Percentiles rank a stretch among this genome's conserved stretches.
Conservation (phyloP, 306 rosid species). For the Prunus mongolica region DNA sequence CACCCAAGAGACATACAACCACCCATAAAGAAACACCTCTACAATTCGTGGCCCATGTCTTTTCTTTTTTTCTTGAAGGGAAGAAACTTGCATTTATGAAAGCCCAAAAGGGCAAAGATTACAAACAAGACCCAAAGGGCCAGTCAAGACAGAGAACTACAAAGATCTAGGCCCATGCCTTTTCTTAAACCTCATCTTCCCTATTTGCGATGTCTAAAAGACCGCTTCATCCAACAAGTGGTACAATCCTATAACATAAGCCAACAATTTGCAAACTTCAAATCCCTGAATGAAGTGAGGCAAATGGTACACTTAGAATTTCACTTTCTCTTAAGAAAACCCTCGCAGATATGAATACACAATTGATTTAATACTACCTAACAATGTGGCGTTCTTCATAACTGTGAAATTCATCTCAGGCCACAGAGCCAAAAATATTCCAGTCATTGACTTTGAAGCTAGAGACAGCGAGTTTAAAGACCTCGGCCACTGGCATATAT, state of each 20-base stretch:
- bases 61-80: too few relatives aligned
- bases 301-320: neutral
- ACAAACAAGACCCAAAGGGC: neutral
- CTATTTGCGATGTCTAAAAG: neutral
- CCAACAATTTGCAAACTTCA: neutral
- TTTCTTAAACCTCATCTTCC: neutral
- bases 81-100: neutral
- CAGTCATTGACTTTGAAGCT: constrained; percentile 77
- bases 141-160: too few relatives aligned
- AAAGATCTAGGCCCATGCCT: neutral
- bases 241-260: too few relatives aligned
- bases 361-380: neutral
- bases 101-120: neutral
- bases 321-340: neutral
- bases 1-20: too few relatives aligned
- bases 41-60: too few relatives aligned
- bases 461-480: constrained; percentile 59
- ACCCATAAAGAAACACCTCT: too few relatives aligned
- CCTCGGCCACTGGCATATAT: constrained; percentile 63
- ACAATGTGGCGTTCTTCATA: too few relatives aligned
- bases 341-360: neutral
- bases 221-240: too few relatives aligned
- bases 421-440: constrained; percentile 49
- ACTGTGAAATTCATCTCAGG: constrained; percentile 5
- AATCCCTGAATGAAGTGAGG: neutral